Evolutionary conservation across 805 yeast genomes (phyloP), one percentile per base, ranked within the genome.

Genomic region (Candida pseudofarinosa): DNA sequence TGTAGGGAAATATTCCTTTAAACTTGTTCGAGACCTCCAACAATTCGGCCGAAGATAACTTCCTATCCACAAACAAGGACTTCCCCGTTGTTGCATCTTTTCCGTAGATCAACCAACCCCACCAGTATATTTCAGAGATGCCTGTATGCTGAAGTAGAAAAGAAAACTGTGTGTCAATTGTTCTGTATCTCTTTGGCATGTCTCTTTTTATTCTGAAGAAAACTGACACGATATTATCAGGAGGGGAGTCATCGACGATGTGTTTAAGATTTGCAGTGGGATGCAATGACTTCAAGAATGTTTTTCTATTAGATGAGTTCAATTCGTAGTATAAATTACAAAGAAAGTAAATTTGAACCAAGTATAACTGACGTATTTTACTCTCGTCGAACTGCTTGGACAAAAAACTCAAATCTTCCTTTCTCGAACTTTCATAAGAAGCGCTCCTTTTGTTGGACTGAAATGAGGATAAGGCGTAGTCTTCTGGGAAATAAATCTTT

Each of bases 61-160:
- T 32, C 30, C 52, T 57, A 17, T 58, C 53, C 4, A 47, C 49
- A 43, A 67, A 56, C 14, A 66, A 50, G 7, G 66, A 53, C 34
- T 58, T 55, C 17, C 63, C 62, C 3, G 60, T 58, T 6, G 45
- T 50, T n/a, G 55, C 49, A 37, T 64, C 68, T 39, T 69, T 68
- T 7, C 67, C 66, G 45, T 64, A 60, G 3, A 69, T 50, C 17
- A 70, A 53, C 71, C 72, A 69, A 4, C 59, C 60, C 69, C 69
- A 64, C 75, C 74, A 68, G 18, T 50, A 42, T 20, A 55, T 54
- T 39, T 71, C 76, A 1, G 62, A 49, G 1, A 48, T 37, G 1
- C 53, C 45, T 26, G 67, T 33, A 14, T 56, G 60, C 39, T 56
- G 63, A 10, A 68, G 44, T 37, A 65, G 42, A 30, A 50, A 56